phyloP scores from a whole-genome alignment of 2,329 filamentous ascomycete species.

The Colletotrichum tabaci region DNA sequence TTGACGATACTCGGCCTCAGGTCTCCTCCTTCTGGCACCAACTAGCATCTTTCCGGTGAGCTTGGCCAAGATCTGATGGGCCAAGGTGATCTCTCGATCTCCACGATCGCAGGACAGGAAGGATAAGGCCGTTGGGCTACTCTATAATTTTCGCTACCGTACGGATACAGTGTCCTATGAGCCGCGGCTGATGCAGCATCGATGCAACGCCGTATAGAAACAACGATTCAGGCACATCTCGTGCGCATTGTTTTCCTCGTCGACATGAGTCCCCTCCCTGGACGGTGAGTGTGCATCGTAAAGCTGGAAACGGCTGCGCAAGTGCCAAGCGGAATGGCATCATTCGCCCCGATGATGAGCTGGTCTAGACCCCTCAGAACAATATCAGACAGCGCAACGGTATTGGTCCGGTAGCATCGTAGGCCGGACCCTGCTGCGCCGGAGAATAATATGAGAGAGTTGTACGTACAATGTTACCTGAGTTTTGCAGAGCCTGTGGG shows the following conservation, averaged over 20 bases:
- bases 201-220: slow-evolving; percentile 1
- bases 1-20: neutral
- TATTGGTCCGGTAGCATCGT: neutral
- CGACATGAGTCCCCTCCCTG: neutral
- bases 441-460: neutral
- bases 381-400: too few species aligned
- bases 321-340: slow-evolving; percentile 9
- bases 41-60: neutral
- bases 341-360: neutral
- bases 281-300: neutral
- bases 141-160: too few species aligned
- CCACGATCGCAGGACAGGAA: neutral
- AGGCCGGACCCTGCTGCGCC: neutral
- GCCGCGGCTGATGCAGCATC: slow-evolving; percentile 5
- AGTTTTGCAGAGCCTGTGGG: slow-evolving; percentile 14
- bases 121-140: neutral
- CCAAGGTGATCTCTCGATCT: neutral
- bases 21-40: neutral
- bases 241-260: neutral
- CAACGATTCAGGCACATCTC: neutral
- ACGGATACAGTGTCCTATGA: neutral
- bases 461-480: slow-evolving; percentile 6
- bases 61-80: neutral
- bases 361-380: neutral
- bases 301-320: neutral